These are phyloP conservation scores for Paraphaeosphaeria sporulosa DNA, from an alignment of 2,329 filamentous ascomycete species.

Conservation along the genomic window DNA sequence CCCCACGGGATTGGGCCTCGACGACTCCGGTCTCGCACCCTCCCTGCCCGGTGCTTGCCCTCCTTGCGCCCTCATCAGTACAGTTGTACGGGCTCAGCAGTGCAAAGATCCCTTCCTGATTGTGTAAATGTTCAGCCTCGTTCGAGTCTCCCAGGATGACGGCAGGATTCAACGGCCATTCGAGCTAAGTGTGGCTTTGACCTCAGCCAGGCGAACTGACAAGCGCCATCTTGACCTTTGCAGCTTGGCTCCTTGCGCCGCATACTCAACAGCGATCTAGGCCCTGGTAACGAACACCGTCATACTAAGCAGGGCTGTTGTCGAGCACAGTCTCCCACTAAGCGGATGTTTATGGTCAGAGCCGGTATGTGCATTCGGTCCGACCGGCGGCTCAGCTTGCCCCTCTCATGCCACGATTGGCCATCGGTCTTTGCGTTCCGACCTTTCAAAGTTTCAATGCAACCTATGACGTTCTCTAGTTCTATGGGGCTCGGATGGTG, in stretches of 20 bases:
- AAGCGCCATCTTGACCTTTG: constrained; percentile 14
- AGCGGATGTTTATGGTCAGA: constrained; percentile 34
- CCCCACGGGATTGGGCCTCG: constrained; percentile 23
- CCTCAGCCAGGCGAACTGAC: constrained; percentile 18
- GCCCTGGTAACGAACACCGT: constrained; percentile 27
- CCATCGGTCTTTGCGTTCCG: constrained; percentile 1
- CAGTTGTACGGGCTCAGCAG: neutral
- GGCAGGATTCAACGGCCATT: neutral
- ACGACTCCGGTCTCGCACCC: constrained; percentile 3
- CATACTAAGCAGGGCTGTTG: constrained; percentile 28
- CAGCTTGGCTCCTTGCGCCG: constrained; percentile 14
- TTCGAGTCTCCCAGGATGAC: neutral
- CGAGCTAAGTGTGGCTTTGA: neutral
- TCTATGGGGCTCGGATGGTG: neutral
- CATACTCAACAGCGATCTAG: constrained; percentile 35
- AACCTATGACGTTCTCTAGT: constrained; percentile 1
- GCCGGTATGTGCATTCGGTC: constrained; percentile 42
- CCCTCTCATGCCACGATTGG: constrained; percentile 9
- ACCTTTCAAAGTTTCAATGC: neutral
- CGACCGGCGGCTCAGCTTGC: constrained; percentile 36
- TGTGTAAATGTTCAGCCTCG: neutral
- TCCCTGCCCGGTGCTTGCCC: neutral
- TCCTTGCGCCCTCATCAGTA: neutral
- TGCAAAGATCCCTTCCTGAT: constrained; percentile 1
- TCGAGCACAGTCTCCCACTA: constrained; percentile 27